Evolutionary conservation across 345 rosid genomes (phyloP).

Genomic region (Rhizophora mangle): DNA sequence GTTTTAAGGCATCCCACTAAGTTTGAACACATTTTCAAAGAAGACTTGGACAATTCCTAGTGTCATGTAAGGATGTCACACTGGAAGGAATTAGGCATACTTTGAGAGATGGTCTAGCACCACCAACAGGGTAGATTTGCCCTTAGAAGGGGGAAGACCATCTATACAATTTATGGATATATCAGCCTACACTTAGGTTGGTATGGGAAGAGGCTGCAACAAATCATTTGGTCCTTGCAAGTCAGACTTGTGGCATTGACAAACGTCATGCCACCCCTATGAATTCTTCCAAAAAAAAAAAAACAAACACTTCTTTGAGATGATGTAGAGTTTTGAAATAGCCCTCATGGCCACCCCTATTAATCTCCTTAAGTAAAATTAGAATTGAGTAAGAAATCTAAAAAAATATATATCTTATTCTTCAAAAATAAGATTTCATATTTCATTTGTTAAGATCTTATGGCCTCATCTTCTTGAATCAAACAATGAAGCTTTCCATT

Average conservation of each 20-base stretch:
- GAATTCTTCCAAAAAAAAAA: background rate
- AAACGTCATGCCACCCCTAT: background rate
- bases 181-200: background rate
- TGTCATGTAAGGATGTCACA: background rate
- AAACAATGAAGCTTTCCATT: background rate
- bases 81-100: background rate
- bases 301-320: background rate
- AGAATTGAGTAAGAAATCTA: background rate
- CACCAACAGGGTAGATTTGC: background rate
- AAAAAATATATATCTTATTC: background rate
- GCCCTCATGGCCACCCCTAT: background rate
- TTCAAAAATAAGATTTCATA: background rate
- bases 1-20: background rate
- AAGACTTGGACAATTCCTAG: rapidly evolving
- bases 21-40: background rate
- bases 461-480: background rate
- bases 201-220: background rate
- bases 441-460: background rate
- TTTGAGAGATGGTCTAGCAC: background rate
- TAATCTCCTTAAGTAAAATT: background rate
- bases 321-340: background rate
- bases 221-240: background rate
- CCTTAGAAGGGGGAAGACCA: background rate
- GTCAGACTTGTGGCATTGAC: background rate
- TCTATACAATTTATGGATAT: slow-evolving; percentile 1